These are phyloP conservation scores for Phlebiopsis gigantea DNA, from an alignment of 768 basidiomycete species.

Conservation along the genomic window DNA sequence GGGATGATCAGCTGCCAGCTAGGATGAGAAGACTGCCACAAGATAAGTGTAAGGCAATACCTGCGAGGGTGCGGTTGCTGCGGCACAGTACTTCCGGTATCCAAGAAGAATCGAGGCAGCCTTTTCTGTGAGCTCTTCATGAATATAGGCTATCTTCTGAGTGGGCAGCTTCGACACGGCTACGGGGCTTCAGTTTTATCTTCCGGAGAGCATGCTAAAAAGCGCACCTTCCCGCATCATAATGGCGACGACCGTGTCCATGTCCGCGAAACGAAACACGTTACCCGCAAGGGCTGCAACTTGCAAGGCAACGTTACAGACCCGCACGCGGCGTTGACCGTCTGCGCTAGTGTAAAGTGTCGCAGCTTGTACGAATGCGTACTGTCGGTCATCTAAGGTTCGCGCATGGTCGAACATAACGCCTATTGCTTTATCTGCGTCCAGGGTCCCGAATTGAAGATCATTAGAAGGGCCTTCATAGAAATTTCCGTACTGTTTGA, in stretches of 20 bases:
- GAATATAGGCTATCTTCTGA: conserved; percentile 64
- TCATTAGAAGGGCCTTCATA: conserved; percentile 63
- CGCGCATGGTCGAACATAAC: conserved; percentile 70
- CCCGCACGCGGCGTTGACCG: conserved; percentile 81
- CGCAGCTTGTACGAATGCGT: conserved; percentile 82
- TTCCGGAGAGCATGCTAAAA: neutral
- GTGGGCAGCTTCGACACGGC: conserved; percentile 62
- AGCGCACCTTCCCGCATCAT: conserved; percentile 68
- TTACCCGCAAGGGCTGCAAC: conserved; percentile 83
- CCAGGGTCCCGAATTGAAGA: conserved; percentile 71
- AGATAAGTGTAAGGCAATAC: conserved; percentile 33
- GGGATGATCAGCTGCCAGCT: conserved; percentile 79
- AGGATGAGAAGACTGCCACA: conserved; percentile 2
- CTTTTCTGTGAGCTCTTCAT: conserved; percentile 80
- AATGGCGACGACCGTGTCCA: conserved; percentile 75
- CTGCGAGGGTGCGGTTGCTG: conserved; percentile 71
- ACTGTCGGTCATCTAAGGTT: conserved; percentile 60
- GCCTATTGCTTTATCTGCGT: conserved; percentile 77
- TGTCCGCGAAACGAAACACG: conserved; percentile 87
- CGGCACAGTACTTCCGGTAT: conserved; percentile 86
- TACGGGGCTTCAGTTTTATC: conserved; percentile 25
- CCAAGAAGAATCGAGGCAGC: conserved; percentile 78
- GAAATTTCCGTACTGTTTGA: conserved; percentile 71
- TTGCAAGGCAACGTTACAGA: conserved; percentile 79
- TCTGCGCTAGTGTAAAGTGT: conserved; percentile 74